phyloP scores from a whole-genome alignment of 2,329 filamentous ascomycete genomes.

The Rhytidhysteron rufulum region DNA sequence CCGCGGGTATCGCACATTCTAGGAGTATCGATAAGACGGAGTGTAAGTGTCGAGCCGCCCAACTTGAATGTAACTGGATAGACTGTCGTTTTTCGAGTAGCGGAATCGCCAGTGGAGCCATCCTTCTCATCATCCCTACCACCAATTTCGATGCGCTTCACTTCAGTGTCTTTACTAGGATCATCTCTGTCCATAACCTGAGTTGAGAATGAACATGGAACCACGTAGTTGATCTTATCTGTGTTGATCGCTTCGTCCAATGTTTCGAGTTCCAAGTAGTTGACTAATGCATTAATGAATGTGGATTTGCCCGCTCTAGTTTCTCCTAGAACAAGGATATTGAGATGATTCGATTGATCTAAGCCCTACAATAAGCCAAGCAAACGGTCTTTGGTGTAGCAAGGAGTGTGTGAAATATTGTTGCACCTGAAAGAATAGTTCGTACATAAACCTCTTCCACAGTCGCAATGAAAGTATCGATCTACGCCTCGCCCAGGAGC shows the following conservation, averaged over 20 bases:
- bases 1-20: conserved; percentile 43
- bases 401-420: neutral
- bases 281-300: conserved; percentile 48
- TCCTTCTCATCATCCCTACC: conserved; percentile 28
- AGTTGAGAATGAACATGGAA: conserved; percentile 39
- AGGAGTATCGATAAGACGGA: conserved; percentile 43
- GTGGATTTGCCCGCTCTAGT: conserved; percentile 50
- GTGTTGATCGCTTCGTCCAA: conserved; percentile 38
- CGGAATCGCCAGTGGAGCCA: conserved; percentile 30
- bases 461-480: conserved; percentile 36
- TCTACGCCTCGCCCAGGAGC: too few species aligned
- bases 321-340: conserved; percentile 47
- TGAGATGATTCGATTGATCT: conserved; percentile 28
- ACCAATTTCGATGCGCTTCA: conserved; percentile 25
- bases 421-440: neutral
- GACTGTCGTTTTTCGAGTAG: conserved; percentile 35
- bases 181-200: conserved; percentile 31
- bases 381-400: conserved; percentile 7
- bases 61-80: conserved; percentile 32
- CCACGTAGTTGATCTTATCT: conserved; percentile 29
- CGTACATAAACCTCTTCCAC: conserved; percentile 25
- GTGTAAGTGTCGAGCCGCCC: conserved; percentile 20
- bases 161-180: conserved; percentile 22
- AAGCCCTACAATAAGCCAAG: conserved; percentile 23
- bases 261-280: conserved; percentile 39